Evolutionary conservation across 169 alveolate genomes (phyloP), one percentile per base, ranked within the genome.

Genomic region (Fabrea salina): DNA sequence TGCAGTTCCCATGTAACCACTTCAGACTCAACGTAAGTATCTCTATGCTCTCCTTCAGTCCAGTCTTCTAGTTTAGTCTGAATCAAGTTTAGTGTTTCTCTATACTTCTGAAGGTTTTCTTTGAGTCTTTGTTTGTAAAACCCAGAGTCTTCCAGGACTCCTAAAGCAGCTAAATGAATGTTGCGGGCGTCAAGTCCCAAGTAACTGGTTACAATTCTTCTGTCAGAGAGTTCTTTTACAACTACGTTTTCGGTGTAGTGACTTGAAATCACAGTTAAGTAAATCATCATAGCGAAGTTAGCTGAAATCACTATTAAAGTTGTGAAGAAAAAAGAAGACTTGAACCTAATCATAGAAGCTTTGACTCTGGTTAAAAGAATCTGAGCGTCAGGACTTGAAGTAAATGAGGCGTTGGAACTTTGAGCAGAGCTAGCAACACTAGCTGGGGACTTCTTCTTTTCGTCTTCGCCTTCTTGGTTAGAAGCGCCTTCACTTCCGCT

Each of bases 371-470:
- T 19, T 25, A 70, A 33, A 27, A 70, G 37, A 47, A 37, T 19
- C 32, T 70, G 66, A 8, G 79, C 79, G 25, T 43, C 66, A 19
- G 13, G 43, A 39, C 79, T 70, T 19, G 79, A 70, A 5, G 79
- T 70, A 37, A 70, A 70, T 5, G 67, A 47, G 13, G 79, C 79
- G 22, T 70, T 70, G 0, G 79, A 70, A 47, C 67, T 47, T 70
- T 22, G 40, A 44, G 79, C 79, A 3, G 79, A 70, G 49, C 79
- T 70, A 43, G 79, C 79, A 1, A 50, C 39, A 30, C 79, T 70
- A 11, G 75, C 50, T 40, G 57, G 57, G 16, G 75, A 64, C 30
- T 56, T 5, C 41, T 37, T 64, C 19, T 22, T 33, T 8, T 64
- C 71, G 13, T 58, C 71, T 64, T 70, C 66, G 6, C 30, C 79